Base-by-base conservation (phyloP, 1,284 basidiomycete genomes). In the Austroboletus niveus region DNA sequence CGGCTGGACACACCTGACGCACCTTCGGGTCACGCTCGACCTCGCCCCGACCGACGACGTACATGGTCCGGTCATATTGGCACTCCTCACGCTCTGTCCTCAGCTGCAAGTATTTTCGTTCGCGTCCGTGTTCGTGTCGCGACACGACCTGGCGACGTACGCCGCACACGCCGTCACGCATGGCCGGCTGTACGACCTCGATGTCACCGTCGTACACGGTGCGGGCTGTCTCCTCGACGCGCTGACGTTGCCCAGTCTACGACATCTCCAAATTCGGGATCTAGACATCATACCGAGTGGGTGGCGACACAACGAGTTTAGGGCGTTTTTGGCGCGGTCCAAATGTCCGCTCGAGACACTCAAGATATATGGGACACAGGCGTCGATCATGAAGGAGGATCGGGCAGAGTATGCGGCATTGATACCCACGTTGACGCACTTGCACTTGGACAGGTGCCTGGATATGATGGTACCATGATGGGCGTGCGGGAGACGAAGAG, bases 321-420 rank as follows among this genome's bases (percentile, higher is more conserved):
- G 35, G 47, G n/a, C 40, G 14, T 60, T 62, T 27, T 17, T 59
- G 14, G 29, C 12, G 41, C 59, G 59, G 2, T 60, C 59, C 10
- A 14, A 3, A 24, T 64, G 59, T 30, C 61, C 57, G 15, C 54
- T 64, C 6, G 60, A 57, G 53, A 57, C 35, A 36, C 60, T 60
- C 30, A 34, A 14, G 24, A 51, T 62, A n/a, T 49, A 57, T 14
- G 56, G 60, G 2, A 9, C 52, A 8, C 59, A 60, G 17, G 55
- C 43, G 45, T 47, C 50, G 40, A 49, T 57, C 9, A 56, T 35
- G 17, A 62, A 57, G 43, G 47, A 57, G 20, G 60, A 49, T 34
- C 47, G 48, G 31, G 40, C 42, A 22, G 49, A 43, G 34, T 61
- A 59, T 45, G 42, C 29, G 17, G 48, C 49, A 43, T n/a, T 61